A percentile compares a stretch with the other conserved stretches of the same genome.
phyloP scores from a whole-genome alignment of 768 basidiomycete species.

The Cubamyces lactineus region DNA sequence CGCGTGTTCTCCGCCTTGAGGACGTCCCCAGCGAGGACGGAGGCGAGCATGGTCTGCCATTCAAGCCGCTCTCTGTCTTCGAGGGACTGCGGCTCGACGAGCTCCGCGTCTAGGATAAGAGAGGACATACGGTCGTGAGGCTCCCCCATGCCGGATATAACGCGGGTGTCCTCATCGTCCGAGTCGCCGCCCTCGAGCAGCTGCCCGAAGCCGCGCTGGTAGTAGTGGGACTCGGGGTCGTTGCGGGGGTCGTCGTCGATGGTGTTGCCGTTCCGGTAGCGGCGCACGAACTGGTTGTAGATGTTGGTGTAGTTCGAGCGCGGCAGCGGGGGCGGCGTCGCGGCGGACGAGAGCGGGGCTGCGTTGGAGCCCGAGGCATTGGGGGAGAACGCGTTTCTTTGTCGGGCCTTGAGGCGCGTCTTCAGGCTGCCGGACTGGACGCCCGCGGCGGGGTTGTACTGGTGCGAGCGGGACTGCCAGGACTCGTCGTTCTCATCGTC shows the following conservation, averaged over 20 bases:
- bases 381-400: constrained; percentile 37
- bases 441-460: constrained; percentile 29
- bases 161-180: constrained; percentile 71
- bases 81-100: constrained; percentile 65
- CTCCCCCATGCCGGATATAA: constrained; percentile 46
- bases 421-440: constrained; percentile 30
- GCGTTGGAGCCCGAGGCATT: constrained; percentile 32
- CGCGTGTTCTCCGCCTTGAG: constrained; percentile 94
- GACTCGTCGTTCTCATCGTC: constrained; percentile 54
- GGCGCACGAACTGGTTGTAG: constrained; percentile 79
- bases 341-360: constrained; percentile 35
- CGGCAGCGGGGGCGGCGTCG: constrained; percentile 33
- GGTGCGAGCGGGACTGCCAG: constrained; percentile 39
- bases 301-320: constrained; percentile 57
- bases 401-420: constrained; percentile 33
- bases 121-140: constrained; percentile 54
- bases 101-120: constrained; percentile 61
- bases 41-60: constrained; percentile 95
- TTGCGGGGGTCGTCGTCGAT: constrained; percentile 70
- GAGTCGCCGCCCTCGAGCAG: constrained; percentile 71
- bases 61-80: constrained; percentile 85
- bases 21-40: constrained; percentile 92
- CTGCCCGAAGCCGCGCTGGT: constrained; percentile 71
- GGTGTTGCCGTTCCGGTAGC: constrained; percentile 69
- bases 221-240: constrained; percentile 85